Evolutionary conservation across 2,329 filamentous ascomycete species (phyloP).

Genomic region (Fusarium austroafricanum): DNA sequence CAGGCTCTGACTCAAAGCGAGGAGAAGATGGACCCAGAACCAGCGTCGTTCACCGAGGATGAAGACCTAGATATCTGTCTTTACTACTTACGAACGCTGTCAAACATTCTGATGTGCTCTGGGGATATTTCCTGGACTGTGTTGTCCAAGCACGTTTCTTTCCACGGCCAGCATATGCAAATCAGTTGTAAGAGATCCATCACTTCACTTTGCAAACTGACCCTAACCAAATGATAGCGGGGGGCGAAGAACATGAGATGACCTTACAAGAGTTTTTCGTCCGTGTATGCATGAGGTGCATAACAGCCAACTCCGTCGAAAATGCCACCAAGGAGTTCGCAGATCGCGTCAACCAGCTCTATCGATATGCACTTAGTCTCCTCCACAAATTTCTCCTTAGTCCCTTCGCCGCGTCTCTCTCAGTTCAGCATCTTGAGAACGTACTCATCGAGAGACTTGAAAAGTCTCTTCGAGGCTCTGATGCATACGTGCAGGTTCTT

Average conservation of each 20-base stretch:
- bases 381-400: constrained; percentile 76
- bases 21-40: constrained; percentile 30
- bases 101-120: constrained; percentile 77
- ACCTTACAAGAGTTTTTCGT: constrained; percentile 76
- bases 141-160: constrained; percentile 65
- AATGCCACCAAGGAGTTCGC: constrained; percentile 43
- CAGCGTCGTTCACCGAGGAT: constrained; percentile 57
- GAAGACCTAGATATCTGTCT: constrained; percentile 81
- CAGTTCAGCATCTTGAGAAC: constrained; percentile 75
- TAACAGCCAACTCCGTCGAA: constrained; percentile 51
- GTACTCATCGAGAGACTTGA: constrained; percentile 76
- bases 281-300: constrained; percentile 72
- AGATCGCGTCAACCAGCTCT: constrained; percentile 71
- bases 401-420: constrained; percentile 69
- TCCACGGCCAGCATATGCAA: constrained; percentile 47
- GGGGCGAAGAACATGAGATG: constrained; percentile 64
- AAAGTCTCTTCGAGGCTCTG: constrained; percentile 68
- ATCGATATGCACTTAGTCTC: constrained; percentile 76
- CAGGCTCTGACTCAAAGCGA: constrained; percentile 28
- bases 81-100: constrained; percentile 81
- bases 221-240: constrained; percentile 54
- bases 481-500: constrained; percentile 79
- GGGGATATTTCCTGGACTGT: constrained; percentile 75
- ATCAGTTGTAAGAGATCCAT: constrained; percentile 60
- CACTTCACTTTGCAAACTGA: neutral